Percentiles rank a stretch among this genome's conserved stretches.
Conservation (phyloP, 306 rosid genomes). For the Cotoneaster glaucophyllus region DNA sequence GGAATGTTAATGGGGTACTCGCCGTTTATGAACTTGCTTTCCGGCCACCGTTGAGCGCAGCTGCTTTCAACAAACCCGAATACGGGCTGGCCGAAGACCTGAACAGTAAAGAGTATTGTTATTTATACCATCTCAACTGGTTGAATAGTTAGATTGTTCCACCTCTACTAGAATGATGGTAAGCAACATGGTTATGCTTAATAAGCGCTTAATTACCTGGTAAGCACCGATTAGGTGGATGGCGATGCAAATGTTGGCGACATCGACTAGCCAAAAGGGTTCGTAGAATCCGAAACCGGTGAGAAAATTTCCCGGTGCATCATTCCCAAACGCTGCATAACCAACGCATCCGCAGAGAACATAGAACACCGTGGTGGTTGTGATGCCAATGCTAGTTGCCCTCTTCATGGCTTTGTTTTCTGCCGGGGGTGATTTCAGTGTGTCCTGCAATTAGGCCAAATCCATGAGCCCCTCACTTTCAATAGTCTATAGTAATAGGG, state of each 20-base stretch:
- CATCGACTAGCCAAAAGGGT: slow-evolving; percentile 89
- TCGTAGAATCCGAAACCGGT: slow-evolving; percentile 98
- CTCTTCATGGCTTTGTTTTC: slow-evolving; percentile 84
- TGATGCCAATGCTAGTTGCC: slow-evolving; percentile 66
- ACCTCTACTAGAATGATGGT: neutral
- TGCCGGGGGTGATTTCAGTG: slow-evolving; percentile 73
- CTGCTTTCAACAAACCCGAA: slow-evolving; percentile 58
- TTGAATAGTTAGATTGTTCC: neutral
- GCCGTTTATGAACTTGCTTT: slow-evolving; percentile 47
- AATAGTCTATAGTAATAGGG: no score
- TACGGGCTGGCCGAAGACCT: slow-evolving; percentile 91
- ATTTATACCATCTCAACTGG: neutral
- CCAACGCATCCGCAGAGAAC: slow-evolving; percentile 79
- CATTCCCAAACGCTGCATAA: slow-evolving; percentile 90
- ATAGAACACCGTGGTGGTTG: slow-evolving; percentile 76
- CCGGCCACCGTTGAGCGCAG: slow-evolving; percentile 51
- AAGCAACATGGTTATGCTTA: neutral
- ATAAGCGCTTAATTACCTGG: slow-evolving; percentile 43
- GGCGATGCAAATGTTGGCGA: slow-evolving; percentile 85
- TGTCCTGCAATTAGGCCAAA: slow-evolving; percentile 47
- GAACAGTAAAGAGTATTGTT: neutral
- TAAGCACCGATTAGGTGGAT: slow-evolving; percentile 87
- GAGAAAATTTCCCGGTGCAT: slow-evolving; percentile 95
- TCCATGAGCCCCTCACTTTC: neutral
- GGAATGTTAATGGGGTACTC: slow-evolving; percentile 59